phyloP scores from a whole-genome alignment of 2,329 filamentous ascomycete species.

The Aspergillus flavus region DNA sequence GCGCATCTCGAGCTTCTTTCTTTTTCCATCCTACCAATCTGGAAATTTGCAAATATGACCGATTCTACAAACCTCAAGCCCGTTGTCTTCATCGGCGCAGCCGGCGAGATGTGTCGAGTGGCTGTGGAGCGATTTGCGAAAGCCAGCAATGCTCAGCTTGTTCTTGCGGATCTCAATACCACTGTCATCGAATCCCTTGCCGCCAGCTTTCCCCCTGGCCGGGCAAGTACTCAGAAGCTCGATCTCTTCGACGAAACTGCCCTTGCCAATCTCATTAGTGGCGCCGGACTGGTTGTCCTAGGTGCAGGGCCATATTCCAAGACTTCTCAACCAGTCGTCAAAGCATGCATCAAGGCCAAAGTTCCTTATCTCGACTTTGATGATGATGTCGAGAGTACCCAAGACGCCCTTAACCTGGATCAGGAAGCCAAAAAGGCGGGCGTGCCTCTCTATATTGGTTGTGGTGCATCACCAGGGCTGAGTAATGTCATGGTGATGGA shows the following conservation, averaged over 20 bases:
- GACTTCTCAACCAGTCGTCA: conserved; percentile 6
- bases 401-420: conserved; percentile 3
- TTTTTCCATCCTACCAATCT: too few species aligned
- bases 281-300: conserved; percentile 4
- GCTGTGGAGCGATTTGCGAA: conserved; percentile 10
- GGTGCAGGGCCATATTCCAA: conserved; percentile 6
- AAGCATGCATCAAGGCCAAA: conserved; percentile 11
- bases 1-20: too few species aligned
- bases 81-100: conserved; percentile 7
- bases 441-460: conserved; percentile 12
- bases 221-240: conserved; percentile 3
- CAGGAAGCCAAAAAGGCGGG: conserved; percentile 3
- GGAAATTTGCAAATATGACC: too few species aligned
- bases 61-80: not conserved
- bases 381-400: conserved; percentile 16
- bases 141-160: conserved; percentile 6
- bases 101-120: conserved; percentile 9
- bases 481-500: conserved; percentile 13
- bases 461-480: conserved; percentile 12
- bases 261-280: not conserved
- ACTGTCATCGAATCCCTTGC: conserved; percentile 5
- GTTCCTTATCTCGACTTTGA: conserved; percentile 15
- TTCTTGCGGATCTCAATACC: conserved; percentile 9
- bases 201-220: not conserved
- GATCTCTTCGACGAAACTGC: conserved; percentile 3